Base-by-base conservation (phyloP, 495 filamentous ascomycete genomes). In the Penicillium steckii region DNA sequence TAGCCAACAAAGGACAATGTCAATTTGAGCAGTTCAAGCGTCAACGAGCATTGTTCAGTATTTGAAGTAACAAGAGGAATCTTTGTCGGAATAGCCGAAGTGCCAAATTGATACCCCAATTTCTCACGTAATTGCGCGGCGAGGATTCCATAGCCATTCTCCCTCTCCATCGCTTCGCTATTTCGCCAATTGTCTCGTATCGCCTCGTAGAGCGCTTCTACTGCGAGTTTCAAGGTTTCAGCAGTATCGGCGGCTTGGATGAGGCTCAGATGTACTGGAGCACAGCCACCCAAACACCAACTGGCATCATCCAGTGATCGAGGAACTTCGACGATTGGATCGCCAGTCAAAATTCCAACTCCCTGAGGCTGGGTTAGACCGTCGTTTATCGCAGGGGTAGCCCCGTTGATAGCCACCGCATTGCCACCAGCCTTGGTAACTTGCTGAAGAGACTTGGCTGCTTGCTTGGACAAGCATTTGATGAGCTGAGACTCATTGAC, bases 111-210 rank as follows among this genome's bases (percentile, higher is more conserved):
- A 63, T 74, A 60, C 53, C 75, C 68, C 76, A 96, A 71, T 65
- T 95, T 96, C 23, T 86, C 83, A 21, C 89, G 83, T 8, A 97
- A 67, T 13, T 95, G 66, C 48, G 81, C 79, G 41, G 86, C 88
- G 26, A 97, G 74, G n/a, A 97, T 87, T 12, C 88, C 86, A 65
- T 95, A 98, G 9, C 92, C 94, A 60, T 91, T 95, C 48, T 95
- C 92, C 62, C 85, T 85, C 69, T 98, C 94, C 90, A 98, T 95
- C 43, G 93, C 92, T 69, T 98, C 94, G 60, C 95, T 97, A 56
- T 97, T 97, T 57, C 94, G 83, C 94, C 94, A 98, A 65, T 86
- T 96, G 42, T 87, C 85, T 61, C 88, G 83, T 13, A 96, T 85
- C 46, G 86, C 86, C 62, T 87, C 83, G 54, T 96, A 90, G 37